Evolutionary conservation across 192 early-diverging fungal genomes (phyloP).

Genomic region (Entomortierella parvispora): DNA sequence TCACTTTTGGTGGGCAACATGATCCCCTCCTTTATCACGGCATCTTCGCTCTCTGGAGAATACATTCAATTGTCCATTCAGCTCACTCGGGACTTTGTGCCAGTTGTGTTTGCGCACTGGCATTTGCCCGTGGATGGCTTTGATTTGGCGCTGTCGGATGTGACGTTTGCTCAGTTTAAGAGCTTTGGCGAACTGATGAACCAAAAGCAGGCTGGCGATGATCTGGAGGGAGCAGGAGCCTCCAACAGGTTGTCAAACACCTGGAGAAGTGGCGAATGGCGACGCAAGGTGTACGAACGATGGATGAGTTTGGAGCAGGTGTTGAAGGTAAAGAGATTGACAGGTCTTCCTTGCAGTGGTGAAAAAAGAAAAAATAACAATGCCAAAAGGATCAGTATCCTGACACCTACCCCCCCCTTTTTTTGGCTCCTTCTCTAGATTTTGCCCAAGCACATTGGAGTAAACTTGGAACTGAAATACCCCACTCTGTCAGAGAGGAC

Average conservation of each 20-base stretch:
- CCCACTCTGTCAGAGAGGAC: conserved; percentile 74
- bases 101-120: conserved; percentile 88
- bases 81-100: conserved; percentile 85
- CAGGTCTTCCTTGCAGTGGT: no score
- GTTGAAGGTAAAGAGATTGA: conserved; percentile 82
- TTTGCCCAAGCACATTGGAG: conserved; percentile 76
- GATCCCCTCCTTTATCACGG: conserved; percentile 81
- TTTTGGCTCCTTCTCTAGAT: conserved; percentile 54
- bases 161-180: conserved; percentile 63
- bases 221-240: conserved; percentile 17
- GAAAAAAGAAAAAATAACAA: neutral
- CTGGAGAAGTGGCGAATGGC: conserved; percentile 37
- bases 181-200: conserved; percentile 46
- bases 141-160: conserved; percentile 63
- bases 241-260: conserved; percentile 15
- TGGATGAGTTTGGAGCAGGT: conserved; percentile 77
- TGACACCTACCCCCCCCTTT: neutral
- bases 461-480: conserved; percentile 91
- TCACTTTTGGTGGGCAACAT: conserved; percentile 40
- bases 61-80: conserved; percentile 92
- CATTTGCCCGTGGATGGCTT: conserved; percentile 67
- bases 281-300: conserved; percentile 50
- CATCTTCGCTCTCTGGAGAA: conserved; percentile 90
- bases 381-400: neutral
- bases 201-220: conserved; percentile 19